A percentile compares a stretch with the other conserved stretches of the same genome.
These are phyloP conservation scores for Pseudozyma pruni DNA, from an alignment of 1,284 basidiomycete species.

Conservation along the genomic window DNA sequence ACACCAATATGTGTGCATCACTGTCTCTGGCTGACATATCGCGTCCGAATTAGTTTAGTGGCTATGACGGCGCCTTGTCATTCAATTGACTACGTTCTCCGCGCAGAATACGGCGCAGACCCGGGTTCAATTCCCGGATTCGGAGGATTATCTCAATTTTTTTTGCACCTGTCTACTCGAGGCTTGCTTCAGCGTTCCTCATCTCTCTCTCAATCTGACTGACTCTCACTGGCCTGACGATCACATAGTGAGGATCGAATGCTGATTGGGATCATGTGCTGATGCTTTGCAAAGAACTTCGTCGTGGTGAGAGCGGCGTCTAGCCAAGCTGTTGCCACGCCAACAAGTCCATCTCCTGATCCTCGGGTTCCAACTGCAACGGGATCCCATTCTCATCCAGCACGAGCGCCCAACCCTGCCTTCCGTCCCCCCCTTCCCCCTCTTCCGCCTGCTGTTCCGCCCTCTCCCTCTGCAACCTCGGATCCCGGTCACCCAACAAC, in stretches of 20 bases:
- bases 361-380: constrained; percentile 23
- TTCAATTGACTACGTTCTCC: constrained; percentile 26
- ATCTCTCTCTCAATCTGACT: background rate
- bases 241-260: background rate
- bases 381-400: constrained; percentile 37
- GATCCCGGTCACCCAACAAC: constrained; percentile 29
- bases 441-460: background rate
- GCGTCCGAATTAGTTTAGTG: constrained; percentile 60
- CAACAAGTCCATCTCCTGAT: constrained; percentile 29
- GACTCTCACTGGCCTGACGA: background rate
- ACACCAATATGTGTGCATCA: too few relatives aligned
- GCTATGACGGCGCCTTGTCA: constrained; percentile 61
- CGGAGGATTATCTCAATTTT: constrained; percentile 27
- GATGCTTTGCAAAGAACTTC: background rate
- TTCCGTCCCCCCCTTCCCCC: constrained; percentile 4
- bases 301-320: background rate
- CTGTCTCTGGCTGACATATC: too few relatives aligned
- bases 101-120: constrained; percentile 51
- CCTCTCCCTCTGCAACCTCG: constrained; percentile 4
- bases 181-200: too few relatives aligned
- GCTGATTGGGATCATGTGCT: too few relatives aligned
- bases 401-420: constrained; percentile 21
- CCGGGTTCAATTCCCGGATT: constrained; percentile 58
- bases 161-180: constrained; percentile 6
- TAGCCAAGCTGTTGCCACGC: constrained; percentile 32